These are phyloP conservation scores for Xylaria sp. DNA, from an alignment of 2,329 filamentous ascomycete species.

Conservation along the genomic window DNA sequence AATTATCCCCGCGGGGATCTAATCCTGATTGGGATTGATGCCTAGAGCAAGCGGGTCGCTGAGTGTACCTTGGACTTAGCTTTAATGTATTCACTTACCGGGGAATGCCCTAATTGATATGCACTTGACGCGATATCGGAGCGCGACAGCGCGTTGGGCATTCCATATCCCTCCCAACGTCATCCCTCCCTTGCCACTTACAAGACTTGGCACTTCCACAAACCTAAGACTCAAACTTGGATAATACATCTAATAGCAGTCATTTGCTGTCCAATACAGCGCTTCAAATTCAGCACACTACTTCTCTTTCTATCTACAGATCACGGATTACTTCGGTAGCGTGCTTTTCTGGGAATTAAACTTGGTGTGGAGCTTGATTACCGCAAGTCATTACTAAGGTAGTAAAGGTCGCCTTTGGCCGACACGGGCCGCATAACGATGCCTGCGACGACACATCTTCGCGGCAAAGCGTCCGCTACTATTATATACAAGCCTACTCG, in stretches of 20 bases:
- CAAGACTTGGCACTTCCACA: constrained; percentile 9
- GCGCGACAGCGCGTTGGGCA: constrained; percentile 17
- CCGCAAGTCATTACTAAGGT: neutral
- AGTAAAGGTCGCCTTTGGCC: constrained; percentile 9
- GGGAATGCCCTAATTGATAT: constrained; percentile 42
- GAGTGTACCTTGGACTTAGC: neutral
- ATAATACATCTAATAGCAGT: neutral
- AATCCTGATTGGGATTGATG: neutral
- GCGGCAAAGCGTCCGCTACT: constrained; percentile 35
- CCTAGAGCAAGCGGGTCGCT: neutral
- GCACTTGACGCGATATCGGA: constrained; percentile 44
- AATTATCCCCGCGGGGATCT: neutral
- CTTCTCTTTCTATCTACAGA: neutral
- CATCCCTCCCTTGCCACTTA: constrained; percentile 22
- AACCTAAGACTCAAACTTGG: neutral
- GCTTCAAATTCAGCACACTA: neutral
- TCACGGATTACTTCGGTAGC: neutral
- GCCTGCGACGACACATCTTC: constrained; percentile 43
- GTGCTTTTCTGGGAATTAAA: neutral
- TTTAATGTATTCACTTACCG: constrained; percentile 37
- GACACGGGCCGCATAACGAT: constrained; percentile 35
- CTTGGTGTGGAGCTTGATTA: constrained; percentile 4
- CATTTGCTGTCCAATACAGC: neutral
- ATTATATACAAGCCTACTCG: constrained; percentile 42
- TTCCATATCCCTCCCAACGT: constrained; percentile 24